Base-by-base conservation (phyloP, 257 asterid genomes). In the Thymus quinquecostatus region DNA sequence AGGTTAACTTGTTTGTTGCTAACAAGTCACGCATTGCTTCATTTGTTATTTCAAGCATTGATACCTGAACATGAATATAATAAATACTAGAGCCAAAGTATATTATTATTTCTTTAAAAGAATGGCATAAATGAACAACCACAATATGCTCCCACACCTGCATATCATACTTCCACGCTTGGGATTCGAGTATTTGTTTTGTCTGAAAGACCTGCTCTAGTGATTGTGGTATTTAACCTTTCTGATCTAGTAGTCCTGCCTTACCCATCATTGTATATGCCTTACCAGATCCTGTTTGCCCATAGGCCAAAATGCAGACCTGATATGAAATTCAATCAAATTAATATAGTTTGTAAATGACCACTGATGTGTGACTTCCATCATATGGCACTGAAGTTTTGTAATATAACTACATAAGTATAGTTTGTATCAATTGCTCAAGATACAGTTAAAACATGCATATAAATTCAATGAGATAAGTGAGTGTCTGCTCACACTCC, bases 131-230 rank as follows among this genome's bases (percentile, higher is more conserved):
- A 73, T 0, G 73, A 14, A 51, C 61, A 32, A 51, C 59, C 66
- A 71, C 29, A 51, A 75, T 53, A 13, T 7, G 70, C 30, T 67
- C 51, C 6, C 81, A 1, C 62, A 95, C 99, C 97, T 95, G 94
- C 98, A 95, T 95, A 33, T 92, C 98, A 75, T 95, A 95, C 83
- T 89, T 90, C 98, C 99, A 95, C 59, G 98, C 99, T 68, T 95
- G 96, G 40, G 87, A 81, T 80, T 90, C 94, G 72, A 92, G 91
- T 68, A 51, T 59, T 81, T 88, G 96, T 71, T 84, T 89, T 1
- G 99, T 88, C 82, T 90, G 89, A 80, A 95, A 95, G n/a, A 95
- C 97, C 68, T 95, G 98, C 58, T 95, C 97, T 66, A 95, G 66
- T 1, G 98, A 80, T 11, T 96, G 95, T 28, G 99, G 97, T 30